Evolutionary conservation across 768 basidiomycete species (phyloP), one percentile per base, ranked within the genome.

Genomic region (Lentinula boryana): DNA sequence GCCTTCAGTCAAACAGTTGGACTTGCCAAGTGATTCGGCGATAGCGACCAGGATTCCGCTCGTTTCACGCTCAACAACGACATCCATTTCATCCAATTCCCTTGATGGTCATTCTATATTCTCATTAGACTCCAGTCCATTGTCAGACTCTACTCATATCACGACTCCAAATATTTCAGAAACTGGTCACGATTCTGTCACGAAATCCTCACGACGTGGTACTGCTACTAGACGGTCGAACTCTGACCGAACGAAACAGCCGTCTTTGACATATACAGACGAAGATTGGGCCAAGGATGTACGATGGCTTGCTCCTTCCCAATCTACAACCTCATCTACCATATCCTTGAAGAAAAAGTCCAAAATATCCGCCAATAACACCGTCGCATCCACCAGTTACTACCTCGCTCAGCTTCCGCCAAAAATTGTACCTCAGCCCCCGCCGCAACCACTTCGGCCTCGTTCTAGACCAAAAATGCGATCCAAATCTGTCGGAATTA

Each of bases 261-360:
- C 69, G 60, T 70, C 74, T 40, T 63, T 69, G 57, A 73, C 74
- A 16, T 77, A 78, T 67, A 80, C 79, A 3, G 80, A 84, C 66
- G 78, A 84, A 56, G 82, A 87, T 64, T 89, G 86, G 88, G 80
- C 84, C 12, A 82, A 79, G 63, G 87, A 89, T 54, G 81, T 87
- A 16, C 79, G 84, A 36, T 88, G 84, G 84, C 81, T 90, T 33
- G 80, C 74, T 54, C 60, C 60, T 55, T 6, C 48, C 2, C 18
- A 52, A 7, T 9, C 43, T 23, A 41, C 27, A 27, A 27, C 27
- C 27, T 27, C 27, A 40, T 41, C 58, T 50, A 49, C 46, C 46
- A 48, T 15, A 27, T 32, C 60, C 12, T 36, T 48, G 12, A 49
- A 64, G 18, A 51, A 53, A 18, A 56, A 50, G 12, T 36, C 56